Percentiles rank a stretch among this genome's conserved stretches.
phyloP scores from a whole-genome alignment of 164 flowering plant species.

The Houttuynia cordata region DNA sequence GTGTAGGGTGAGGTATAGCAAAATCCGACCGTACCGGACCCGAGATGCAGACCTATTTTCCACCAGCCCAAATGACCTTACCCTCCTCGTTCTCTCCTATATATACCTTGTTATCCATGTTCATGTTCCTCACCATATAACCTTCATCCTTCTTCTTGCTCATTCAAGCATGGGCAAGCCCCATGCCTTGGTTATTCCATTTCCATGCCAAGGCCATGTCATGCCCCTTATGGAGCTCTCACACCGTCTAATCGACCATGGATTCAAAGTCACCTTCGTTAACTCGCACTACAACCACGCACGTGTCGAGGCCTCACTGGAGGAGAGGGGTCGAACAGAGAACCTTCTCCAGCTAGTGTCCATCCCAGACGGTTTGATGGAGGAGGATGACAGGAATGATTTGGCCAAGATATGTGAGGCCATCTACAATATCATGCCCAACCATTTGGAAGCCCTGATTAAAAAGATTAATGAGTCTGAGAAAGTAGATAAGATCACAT shows the following conservation, averaged over 20 bases:
- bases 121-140: no score
- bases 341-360: constrained; percentile 5
- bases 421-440: constrained; percentile 9
- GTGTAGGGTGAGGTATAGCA: no score
- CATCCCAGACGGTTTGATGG: constrained; percentile 11
- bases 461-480: constrained; percentile 1
- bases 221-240: constrained; percentile 35
- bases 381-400: constrained; percentile 7
- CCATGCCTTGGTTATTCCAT: constrained; percentile 4
- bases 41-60: no score
- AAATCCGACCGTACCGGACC: no score
- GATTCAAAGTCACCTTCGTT: constrained; percentile 4
- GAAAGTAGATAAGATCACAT: constrained; percentile 9
- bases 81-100: no score
- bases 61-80: no score
- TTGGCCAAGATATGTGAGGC: background rate
- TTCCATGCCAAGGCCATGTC: constrained; percentile 11
- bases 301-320: background rate
- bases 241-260: constrained; percentile 1
- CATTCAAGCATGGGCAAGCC: constrained; percentile 2
- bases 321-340: background rate
- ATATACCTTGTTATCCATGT: no score
- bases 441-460: constrained; percentile 10
- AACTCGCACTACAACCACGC: constrained; percentile 1
- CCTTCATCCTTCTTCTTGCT: no score